Evolutionary conservation across 192 early-diverging fungal species (phyloP), one percentile per base, ranked within the genome.

Genomic region (Podila epigama): DNA sequence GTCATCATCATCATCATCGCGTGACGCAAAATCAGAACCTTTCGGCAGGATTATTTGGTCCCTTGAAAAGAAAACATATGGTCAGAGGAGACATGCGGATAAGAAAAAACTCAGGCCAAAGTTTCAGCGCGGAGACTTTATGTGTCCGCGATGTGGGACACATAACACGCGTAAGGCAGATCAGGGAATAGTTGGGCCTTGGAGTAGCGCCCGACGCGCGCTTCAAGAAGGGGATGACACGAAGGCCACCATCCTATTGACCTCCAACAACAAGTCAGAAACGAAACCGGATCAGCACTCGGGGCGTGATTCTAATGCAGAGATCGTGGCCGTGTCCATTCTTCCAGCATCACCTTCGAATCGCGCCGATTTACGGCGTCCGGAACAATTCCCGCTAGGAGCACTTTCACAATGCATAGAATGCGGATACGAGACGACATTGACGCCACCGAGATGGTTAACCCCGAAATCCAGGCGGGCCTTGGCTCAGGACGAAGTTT

Each of bases 81-180:
- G 22, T 4, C 52, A 48, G 7, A 18, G 10, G 20, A 51, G 25
- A 22, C 34, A 11, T 4, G 18, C 29, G 44, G 36, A 39, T 34
- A 60, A 61, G 28, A 33, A 48, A 40, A 68, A 68, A 34, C 28
- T n/a, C n/a, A n/a, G n/a, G 40, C 0, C 73, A 66, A 9, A 66
- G 66, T 77, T 68, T 29, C 41, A 31, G 33, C 55, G 54, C 11
- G 73, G 73, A 18, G 73, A 77, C 39, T 77, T 77, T 36, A 64
- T 77, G 13, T 77, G 73, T 28, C 73, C 73, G 0, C 73, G 68
- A 29, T 77, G 73, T 20, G 73, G 73, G 15, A 77, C 44, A 34
- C 73, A 77, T n/a, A 77, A 77, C 25, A 58, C 58, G 32, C 65
- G 73, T 3, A 55, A 65, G 2, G 66, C 73, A 4, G 73, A 77